Percentiles rank a stretch among this genome's conserved stretches.
Conservation (phyloP, 2,329 filamentous ascomycete genomes). For the Sporothrix protearum region DNA sequence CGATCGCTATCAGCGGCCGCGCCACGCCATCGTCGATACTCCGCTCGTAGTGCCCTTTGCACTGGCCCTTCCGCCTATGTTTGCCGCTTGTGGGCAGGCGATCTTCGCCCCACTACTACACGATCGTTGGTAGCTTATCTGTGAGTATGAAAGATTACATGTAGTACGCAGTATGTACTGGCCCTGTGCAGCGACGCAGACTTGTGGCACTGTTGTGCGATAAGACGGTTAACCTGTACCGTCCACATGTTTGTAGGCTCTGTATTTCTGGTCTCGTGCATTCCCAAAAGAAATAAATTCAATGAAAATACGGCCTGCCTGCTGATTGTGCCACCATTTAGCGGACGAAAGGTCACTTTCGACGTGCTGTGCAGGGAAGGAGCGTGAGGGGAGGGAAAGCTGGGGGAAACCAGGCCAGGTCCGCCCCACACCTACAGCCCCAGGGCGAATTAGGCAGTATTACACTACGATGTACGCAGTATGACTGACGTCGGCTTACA, state of each 20-base stretch:
- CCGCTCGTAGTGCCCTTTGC: background rate
- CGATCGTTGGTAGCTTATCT: too few relatives aligned
- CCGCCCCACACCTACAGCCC: background rate
- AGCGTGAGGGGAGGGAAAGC: background rate
- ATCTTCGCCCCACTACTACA: background rate
- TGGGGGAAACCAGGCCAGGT: conserved; percentile 9
- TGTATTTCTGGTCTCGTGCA: background rate
- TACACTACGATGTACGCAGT: background rate
- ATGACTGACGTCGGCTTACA: conserved; percentile 13
- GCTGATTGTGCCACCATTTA: background rate
- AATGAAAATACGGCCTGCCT: background rate
- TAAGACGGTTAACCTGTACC: background rate
- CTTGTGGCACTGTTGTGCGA: background rate
- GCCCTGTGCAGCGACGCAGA: background rate
- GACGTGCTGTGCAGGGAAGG: background rate
- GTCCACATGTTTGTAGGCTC: background rate
- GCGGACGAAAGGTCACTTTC: background rate
- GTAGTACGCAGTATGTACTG: too few relatives aligned
- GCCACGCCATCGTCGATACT: background rate
- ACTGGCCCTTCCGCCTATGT: background rate
- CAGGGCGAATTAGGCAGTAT: conserved; percentile 1
- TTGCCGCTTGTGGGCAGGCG: conserved; percentile 2
- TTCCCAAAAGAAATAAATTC: background rate
- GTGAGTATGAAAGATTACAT: too few relatives aligned
- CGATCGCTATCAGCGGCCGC: conserved; percentile 6